Conservation (phyloP, 2,329 filamentous ascomycete species). For the Huntiella savannae region DNA sequence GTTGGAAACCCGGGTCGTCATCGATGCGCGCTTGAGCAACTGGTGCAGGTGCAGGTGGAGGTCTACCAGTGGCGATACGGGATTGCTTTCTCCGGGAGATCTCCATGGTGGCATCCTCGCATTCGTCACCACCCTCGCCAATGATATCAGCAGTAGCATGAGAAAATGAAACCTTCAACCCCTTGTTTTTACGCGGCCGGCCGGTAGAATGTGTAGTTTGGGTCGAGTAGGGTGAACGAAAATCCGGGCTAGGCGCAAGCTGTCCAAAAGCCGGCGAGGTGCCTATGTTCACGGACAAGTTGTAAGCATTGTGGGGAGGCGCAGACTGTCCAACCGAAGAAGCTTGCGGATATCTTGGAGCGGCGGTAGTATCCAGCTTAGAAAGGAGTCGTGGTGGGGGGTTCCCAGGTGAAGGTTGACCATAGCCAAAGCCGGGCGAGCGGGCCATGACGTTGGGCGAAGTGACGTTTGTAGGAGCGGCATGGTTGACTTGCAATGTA, state of each 20-base stretch:
- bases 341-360: conserved; percentile 36
- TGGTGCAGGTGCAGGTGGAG: conserved; percentile 9
- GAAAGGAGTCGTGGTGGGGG: conserved; percentile 14
- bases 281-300: conserved; percentile 21
- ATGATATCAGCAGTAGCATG: conserved; percentile 58
- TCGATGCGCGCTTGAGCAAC: conserved; percentile 10
- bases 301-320: not conserved
- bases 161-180: conserved; percentile 55
- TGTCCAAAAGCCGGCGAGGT: conserved; percentile 16
- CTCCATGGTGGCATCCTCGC: conserved; percentile 50
- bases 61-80: conserved; percentile 17
- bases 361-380: conserved; percentile 36
- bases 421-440: conserved; percentile 14
- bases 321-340: conserved; percentile 3
- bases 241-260: conserved; percentile 23
- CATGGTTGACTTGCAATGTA: conserved; percentile 33
- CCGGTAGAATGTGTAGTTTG: conserved; percentile 17
- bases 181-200: conserved; percentile 37
- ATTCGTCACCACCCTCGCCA: conserved; percentile 80
- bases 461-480: conserved; percentile 17
- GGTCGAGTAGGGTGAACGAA: conserved; percentile 17
- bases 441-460: conserved; percentile 13
- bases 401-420: too few relatives aligned
- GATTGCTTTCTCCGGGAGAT: conserved; percentile 38
- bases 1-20: conserved; percentile 27